phyloP scores from a whole-genome alignment of 1,284 basidiomycete species.

The Cutaneotrichosporon sp. region DNA sequence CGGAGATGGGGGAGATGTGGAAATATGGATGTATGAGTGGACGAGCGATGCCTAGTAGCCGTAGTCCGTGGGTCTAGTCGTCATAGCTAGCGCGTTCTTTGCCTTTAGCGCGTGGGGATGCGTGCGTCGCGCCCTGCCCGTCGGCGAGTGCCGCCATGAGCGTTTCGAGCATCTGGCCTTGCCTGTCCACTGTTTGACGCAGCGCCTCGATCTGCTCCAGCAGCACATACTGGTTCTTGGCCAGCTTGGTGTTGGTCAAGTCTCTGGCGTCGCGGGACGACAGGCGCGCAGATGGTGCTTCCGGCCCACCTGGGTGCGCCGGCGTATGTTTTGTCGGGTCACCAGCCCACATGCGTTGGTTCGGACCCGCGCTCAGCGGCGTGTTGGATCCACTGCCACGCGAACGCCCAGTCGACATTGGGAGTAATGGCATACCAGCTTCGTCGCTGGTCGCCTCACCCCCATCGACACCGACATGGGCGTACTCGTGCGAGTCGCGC shows the following conservation, averaged over 20 bases:
- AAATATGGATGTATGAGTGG: no score
- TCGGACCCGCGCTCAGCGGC: neutral
- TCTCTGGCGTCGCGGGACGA: slow-evolving; percentile 22
- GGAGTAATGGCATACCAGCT: slow-evolving; percentile 1
- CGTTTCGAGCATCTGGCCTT: slow-evolving; percentile 28
- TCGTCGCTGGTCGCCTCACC: neutral
- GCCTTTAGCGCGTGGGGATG: slow-evolving; percentile 2
- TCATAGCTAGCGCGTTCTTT: neutral
- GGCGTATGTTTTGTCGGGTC: slow-evolving; percentile 10
- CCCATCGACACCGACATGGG: no score
- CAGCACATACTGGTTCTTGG: slow-evolving; percentile 47
- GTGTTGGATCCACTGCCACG: neutral
- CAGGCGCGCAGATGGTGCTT: neutral
- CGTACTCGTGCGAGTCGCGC: neutral
- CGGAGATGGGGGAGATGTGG: no score
- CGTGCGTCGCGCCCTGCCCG: neutral
- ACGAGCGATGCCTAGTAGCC: no score
- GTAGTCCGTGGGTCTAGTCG: no score
- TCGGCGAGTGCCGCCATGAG: slow-evolving; percentile 10
- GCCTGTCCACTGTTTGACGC: slow-evolving; percentile 38
- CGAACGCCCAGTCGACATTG: neutral
- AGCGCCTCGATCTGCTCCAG: slow-evolving; percentile 44
- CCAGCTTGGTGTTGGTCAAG: slow-evolving; percentile 46
- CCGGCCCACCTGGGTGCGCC: neutral
- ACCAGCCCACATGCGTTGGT: slow-evolving; percentile 11